Conservation (phyloP, 495 filamentous ascomycete species). For the Xylaria flabelliformis region DNA sequence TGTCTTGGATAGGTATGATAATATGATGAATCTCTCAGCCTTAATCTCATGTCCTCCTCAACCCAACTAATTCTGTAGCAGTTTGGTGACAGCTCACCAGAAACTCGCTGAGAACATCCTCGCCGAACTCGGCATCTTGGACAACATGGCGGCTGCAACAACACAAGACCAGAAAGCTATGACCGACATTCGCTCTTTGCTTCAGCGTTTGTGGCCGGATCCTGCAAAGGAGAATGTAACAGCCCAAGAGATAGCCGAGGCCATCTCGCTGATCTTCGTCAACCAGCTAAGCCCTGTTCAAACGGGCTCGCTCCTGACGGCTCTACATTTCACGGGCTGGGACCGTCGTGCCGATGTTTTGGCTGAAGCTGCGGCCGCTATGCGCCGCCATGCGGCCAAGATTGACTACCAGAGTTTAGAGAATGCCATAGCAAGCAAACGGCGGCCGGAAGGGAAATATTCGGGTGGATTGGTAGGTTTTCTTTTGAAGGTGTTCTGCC, state of each 20-base stretch:
- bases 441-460: slow-evolving; percentile 72
- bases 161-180: slow-evolving; percentile 32
- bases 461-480: slow-evolving; percentile 67
- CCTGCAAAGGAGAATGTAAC: slow-evolving; percentile 72
- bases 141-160: neutral
- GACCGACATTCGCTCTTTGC: slow-evolving; percentile 79
- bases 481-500: neutral
- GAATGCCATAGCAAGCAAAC: slow-evolving; percentile 57
- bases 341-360: slow-evolving; percentile 83
- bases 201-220: slow-evolving; percentile 77
- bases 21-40: neutral
- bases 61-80: too few species aligned
- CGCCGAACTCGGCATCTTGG: slow-evolving; percentile 14
- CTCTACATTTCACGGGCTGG: slow-evolving; percentile 83
- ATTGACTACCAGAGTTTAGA: slow-evolving; percentile 48
- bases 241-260: slow-evolving; percentile 82
- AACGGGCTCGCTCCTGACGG: slow-evolving; percentile 81
- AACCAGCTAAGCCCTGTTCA: slow-evolving; percentile 83
- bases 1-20: neutral
- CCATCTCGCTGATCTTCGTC: slow-evolving; percentile 87
- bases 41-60: neutral
- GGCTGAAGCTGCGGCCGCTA: slow-evolving; percentile 69
- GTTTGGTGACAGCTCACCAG: neutral
- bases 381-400: slow-evolving; percentile 65
- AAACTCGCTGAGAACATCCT: neutral